These are phyloP conservation scores for Raffaelea albimanens DNA, from an alignment of 2,329 filamentous ascomycete species.

Conservation along the genomic window DNA sequence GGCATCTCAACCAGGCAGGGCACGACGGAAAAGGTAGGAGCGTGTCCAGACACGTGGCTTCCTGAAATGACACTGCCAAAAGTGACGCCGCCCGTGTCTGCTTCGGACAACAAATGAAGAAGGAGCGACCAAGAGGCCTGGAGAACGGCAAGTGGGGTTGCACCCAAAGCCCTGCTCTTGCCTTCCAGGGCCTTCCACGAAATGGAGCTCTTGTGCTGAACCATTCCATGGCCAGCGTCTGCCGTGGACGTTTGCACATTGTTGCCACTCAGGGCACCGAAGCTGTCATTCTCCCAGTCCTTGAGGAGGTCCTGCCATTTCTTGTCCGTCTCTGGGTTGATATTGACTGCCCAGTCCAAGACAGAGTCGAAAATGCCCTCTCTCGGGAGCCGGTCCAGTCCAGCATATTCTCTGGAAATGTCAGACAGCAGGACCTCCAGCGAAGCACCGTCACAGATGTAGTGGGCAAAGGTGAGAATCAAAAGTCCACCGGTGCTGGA, in stretches of 20 bases:
- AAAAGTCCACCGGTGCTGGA: slow-evolving; percentile 8
- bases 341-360: background rate
- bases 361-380: slow-evolving; percentile 5
- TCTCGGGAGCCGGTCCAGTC: slow-evolving; percentile 9
- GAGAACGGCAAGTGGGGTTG: slow-evolving; percentile 22
- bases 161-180: slow-evolving; percentile 15
- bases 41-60: slow-evolving; percentile 18
- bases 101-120: slow-evolving; percentile 21
- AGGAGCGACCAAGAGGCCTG: slow-evolving; percentile 26
- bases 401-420: slow-evolving; percentile 16
- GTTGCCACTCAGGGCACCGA: slow-evolving; percentile 14
- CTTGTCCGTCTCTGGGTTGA: slow-evolving; percentile 8
- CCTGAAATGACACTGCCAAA: slow-evolving; percentile 25
- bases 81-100: slow-evolving; percentile 21
- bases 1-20: slow-evolving; percentile 20
- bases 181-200: slow-evolving; percentile 1
- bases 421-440: slow-evolving; percentile 23
- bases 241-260: slow-evolving; percentile 7
- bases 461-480: slow-evolving; percentile 21
- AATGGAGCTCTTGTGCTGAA: background rate
- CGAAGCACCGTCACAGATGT: slow-evolving; percentile 26
- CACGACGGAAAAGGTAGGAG: slow-evolving; percentile 24
- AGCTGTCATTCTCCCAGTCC: slow-evolving; percentile 15
- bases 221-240: background rate
- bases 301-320: slow-evolving; percentile 9